Evolutionary conservation across 2,329 filamentous ascomycete species (phyloP).

Genomic region (Parastagonospora avenae): DNA sequence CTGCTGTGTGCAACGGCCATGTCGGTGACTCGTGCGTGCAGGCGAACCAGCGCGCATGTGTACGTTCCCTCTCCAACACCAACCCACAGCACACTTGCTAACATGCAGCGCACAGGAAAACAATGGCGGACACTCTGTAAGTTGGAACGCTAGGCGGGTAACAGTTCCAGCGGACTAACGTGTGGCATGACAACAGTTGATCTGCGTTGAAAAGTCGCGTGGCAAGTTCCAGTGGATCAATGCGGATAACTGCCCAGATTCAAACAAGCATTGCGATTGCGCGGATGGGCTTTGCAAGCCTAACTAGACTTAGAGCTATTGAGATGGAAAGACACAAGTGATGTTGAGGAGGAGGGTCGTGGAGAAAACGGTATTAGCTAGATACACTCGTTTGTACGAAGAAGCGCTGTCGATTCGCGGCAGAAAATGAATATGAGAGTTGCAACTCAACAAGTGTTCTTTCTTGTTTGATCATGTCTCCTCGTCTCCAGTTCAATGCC

Average conservation of each 20-base stretch:
- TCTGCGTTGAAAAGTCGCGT: constrained; percentile 1
- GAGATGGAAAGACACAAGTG: too few species aligned
- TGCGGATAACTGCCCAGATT: constrained; percentile 10
- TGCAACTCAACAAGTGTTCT: too few species aligned
- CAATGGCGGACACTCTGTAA: constrained; percentile 8
- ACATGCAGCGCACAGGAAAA: neutral
- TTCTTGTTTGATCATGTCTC: too few species aligned
- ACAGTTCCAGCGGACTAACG: neutral
- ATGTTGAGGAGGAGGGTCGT: too few species aligned
- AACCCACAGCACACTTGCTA: neutral
- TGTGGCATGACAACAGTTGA: constrained; percentile 2
- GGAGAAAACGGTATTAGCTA: too few species aligned
- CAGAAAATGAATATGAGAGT: too few species aligned
- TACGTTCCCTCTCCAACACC: neutral
- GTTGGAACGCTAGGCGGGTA: neutral
- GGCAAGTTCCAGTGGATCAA: constrained; percentile 9
- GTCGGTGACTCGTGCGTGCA: constrained; percentile 8
- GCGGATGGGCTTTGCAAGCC: neutral
- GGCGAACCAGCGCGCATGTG: neutral
- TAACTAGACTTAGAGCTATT: neutral
- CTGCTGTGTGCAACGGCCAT: constrained; percentile 7
- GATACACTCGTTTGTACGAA: too few species aligned
- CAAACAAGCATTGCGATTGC: constrained; percentile 6
- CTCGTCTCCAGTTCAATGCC: too few species aligned
- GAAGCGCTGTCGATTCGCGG: too few species aligned